Evolutionary conservation across 2,329 filamentous ascomycete species (phyloP).

Genomic region (Truncatella angustata): DNA sequence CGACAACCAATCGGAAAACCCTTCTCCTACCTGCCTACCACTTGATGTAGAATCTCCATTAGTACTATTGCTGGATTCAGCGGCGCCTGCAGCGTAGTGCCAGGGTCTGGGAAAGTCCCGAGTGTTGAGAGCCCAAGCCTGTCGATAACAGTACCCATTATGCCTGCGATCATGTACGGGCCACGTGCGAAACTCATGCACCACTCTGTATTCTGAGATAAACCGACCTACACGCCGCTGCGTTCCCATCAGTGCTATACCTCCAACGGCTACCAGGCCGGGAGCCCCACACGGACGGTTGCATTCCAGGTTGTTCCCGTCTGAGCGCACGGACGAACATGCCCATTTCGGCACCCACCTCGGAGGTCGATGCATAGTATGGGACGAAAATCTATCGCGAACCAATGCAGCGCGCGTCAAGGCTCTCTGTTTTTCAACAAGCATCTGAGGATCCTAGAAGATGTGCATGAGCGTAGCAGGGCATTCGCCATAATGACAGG

Average conservation of each 20-base stretch:
- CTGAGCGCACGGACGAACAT: constrained; percentile 6
- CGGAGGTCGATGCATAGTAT: not conserved
- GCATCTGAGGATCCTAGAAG: not conserved
- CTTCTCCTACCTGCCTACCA: no score
- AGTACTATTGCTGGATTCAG: not conserved
- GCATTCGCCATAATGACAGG: not conserved
- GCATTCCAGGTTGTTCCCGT: not conserved
- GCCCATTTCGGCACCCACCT: not conserved
- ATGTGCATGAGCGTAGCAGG: not conserved
- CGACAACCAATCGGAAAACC: no score
- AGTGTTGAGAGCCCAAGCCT: not conserved
- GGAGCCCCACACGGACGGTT: not conserved
- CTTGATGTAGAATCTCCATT: not conserved
- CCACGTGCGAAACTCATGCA: constrained; percentile 4
- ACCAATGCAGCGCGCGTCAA: not conserved
- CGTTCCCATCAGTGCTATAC: not conserved
- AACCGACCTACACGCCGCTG: not conserved
- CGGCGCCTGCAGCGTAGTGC: not conserved
- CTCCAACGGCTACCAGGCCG: not conserved
- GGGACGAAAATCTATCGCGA: not conserved
- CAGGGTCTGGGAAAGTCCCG: not conserved
- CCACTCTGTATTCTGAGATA: no score
- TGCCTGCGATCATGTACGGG: not conserved
- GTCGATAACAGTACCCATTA: constrained; percentile 1
- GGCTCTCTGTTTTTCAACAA: not conserved